phyloP scores from a whole-genome alignment of 176 grass and related monocot species.

The Paspalum vaginatum region DNA sequence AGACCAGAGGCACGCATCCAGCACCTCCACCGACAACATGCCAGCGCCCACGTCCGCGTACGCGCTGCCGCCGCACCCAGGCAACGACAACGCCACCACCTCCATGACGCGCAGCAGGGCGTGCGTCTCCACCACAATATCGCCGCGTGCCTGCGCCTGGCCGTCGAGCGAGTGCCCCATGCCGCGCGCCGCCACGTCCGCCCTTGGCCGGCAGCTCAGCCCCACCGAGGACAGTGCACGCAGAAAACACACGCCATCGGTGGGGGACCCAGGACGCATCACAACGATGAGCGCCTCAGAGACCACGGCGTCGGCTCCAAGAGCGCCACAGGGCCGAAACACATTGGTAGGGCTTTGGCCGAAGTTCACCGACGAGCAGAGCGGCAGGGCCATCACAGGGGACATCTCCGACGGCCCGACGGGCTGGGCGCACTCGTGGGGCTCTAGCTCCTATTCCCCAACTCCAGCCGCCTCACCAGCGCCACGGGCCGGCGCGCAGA shows the following conservation, averaged over 20 bases:
- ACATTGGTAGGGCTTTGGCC: slow-evolving; percentile 76
- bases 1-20: slow-evolving; percentile 68
- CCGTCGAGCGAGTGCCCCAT: slow-evolving; percentile 82
- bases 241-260: slow-evolving; percentile 63
- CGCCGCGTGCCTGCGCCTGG: slow-evolving; percentile 68
- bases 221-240: slow-evolving; percentile 46
- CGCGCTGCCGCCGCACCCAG: not conserved
- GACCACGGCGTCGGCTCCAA: slow-evolving; percentile 45
- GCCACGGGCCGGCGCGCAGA: too few relatives aligned
- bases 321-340: slow-evolving; percentile 51
- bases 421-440: too few relatives aligned
- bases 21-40: slow-evolving; percentile 77
- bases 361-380: slow-evolving; percentile 58
- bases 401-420: slow-evolving; percentile 20
- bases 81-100: not conserved
- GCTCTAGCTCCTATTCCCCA: too few relatives aligned
- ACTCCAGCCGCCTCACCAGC: too few relatives aligned
- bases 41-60: slow-evolving; percentile 79
- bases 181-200: slow-evolving; percentile 66
- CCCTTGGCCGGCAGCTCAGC: not conserved
- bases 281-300: slow-evolving; percentile 57
- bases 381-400: slow-evolving; percentile 37
- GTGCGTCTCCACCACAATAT: slow-evolving; percentile 83
- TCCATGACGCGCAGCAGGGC: slow-evolving; percentile 51
- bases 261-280: slow-evolving; percentile 54